A percentile compares a stretch with the other conserved stretches of the same genome.
These are phyloP conservation scores for Onygenales sp. DNA, from an alignment of 2,329 filamentous ascomycete species.

Conservation along the genomic window DNA sequence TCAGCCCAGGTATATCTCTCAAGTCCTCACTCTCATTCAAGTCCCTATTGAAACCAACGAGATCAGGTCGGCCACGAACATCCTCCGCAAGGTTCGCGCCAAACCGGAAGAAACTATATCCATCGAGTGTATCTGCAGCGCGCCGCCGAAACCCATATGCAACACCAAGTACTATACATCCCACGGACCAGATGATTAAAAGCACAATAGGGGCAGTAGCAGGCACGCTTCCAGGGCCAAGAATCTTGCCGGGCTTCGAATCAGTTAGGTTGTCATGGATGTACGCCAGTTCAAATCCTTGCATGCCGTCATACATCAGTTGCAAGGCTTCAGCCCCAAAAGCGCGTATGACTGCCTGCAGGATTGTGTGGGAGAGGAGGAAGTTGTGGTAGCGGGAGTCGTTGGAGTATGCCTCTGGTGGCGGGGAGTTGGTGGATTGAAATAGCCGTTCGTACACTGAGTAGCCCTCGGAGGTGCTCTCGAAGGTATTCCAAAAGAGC, in stretches of 20 bases:
- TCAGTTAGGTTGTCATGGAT: not conserved
- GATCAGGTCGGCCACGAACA: not conserved
- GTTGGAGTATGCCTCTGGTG: not conserved
- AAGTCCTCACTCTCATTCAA: not conserved
- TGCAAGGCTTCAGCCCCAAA: constrained; percentile 2
- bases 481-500: not conserved
- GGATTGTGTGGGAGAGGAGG: not conserved
- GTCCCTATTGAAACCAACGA: not conserved
- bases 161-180: constrained; percentile 4
- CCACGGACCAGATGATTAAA: constrained; percentile 5
- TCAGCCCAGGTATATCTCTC: not conserved
- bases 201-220: not conserved
- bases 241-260: not conserved
- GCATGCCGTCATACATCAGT: constrained; percentile 1
- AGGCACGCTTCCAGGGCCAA: not conserved
- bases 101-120: constrained; percentile 9
- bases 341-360: constrained; percentile 3
- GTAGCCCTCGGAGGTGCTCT: too few species aligned
- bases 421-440: not conserved
- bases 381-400: not conserved
- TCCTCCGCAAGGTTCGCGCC: constrained; percentile 4
- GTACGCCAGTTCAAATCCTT: not conserved
- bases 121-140: constrained; percentile 8
- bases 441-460: not conserved
- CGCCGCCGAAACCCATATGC: constrained; percentile 6